Evolutionary conservation across 441 rosid species (phyloP).

Genomic region (Croton setiger): DNA sequence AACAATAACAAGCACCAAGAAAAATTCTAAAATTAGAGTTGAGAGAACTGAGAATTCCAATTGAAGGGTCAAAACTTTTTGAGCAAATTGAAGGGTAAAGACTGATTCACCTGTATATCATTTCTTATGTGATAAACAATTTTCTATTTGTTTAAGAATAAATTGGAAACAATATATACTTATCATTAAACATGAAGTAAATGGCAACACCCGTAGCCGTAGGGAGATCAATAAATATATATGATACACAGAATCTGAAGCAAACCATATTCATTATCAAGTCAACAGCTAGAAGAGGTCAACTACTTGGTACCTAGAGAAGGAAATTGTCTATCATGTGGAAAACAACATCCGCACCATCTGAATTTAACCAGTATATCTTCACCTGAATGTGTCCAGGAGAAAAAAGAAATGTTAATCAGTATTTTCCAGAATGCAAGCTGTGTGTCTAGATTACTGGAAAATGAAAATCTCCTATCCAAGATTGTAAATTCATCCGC

Average conservation of each 20-base stretch:
- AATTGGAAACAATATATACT: no score
- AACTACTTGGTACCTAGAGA: conserved; percentile 36
- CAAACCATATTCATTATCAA: conserved; percentile 17
- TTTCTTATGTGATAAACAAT: no score
- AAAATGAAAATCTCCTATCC: neutral
- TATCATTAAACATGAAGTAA: neutral
- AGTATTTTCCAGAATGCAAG: neutral
- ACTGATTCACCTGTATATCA: no score
- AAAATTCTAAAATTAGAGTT: no score
- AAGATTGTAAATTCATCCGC: neutral
- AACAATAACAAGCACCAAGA: no score
- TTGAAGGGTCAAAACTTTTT: no score
- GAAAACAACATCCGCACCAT: conserved; percentile 84
- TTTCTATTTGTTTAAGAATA: no score
- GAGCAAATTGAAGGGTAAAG: no score
- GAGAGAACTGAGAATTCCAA: no score
- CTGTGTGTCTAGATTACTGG: neutral
- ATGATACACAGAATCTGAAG: conserved; percentile 19
- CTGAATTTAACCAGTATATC: conserved; percentile 82
- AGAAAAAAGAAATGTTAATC: no score
- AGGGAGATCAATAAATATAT: conserved; percentile 19
- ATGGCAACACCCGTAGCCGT: neutral
- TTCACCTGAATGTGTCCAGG: conserved; percentile 40
- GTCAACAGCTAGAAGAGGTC: conserved; percentile 19
- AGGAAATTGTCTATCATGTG: conserved; percentile 89